A percentile compares a stretch with the other conserved stretches of the same genome.
Evolutionary conservation across 2,329 filamentous ascomycete species (phyloP).

Genomic region (Amesomyces nigricolor): DNA sequence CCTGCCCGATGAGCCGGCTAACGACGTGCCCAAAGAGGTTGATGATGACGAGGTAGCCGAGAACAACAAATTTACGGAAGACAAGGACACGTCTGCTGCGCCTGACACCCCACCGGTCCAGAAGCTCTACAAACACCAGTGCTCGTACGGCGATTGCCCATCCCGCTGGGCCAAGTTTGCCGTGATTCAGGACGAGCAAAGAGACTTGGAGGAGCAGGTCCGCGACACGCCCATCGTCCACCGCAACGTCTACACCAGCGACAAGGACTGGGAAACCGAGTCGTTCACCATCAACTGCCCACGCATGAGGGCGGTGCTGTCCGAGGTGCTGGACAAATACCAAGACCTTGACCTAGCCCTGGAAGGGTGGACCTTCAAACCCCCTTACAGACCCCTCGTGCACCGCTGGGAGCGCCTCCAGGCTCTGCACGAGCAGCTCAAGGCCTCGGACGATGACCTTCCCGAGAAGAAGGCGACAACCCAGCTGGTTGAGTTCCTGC

Average conservation of each 20-base stretch:
- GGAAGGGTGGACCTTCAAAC: conserved; percentile 31
- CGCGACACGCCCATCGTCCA: conserved; percentile 31
- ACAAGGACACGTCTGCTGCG: neutral
- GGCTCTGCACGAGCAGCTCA: conserved; percentile 9
- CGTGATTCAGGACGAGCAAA: conserved; percentile 28
- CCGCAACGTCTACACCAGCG: conserved; percentile 23
- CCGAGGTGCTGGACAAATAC: conserved; percentile 30
- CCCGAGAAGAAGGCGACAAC: conserved; percentile 9
- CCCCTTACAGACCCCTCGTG: conserved; percentile 33
- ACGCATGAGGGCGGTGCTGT: conserved; percentile 29
- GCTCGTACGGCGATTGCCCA: conserved; percentile 24
- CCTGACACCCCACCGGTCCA: neutral
- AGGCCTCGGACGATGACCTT: neutral
- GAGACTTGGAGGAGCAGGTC: conserved; percentile 24
- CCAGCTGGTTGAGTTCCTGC: conserved; percentile 30
- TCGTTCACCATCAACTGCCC: conserved; percentile 32
- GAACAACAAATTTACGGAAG: neutral
- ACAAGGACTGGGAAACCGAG: conserved; percentile 31
- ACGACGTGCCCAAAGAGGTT: neutral
- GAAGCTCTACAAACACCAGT: conserved; percentile 26
- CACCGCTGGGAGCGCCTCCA: conserved; percentile 33
- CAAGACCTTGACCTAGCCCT: conserved; percentile 33
- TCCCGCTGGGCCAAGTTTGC: conserved; percentile 29
- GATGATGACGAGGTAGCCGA: neutral
- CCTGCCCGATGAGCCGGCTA: neutral